Conservation (phyloP, 2,329 filamentous ascomycete species). For the Lomentospora prolificans region DNA sequence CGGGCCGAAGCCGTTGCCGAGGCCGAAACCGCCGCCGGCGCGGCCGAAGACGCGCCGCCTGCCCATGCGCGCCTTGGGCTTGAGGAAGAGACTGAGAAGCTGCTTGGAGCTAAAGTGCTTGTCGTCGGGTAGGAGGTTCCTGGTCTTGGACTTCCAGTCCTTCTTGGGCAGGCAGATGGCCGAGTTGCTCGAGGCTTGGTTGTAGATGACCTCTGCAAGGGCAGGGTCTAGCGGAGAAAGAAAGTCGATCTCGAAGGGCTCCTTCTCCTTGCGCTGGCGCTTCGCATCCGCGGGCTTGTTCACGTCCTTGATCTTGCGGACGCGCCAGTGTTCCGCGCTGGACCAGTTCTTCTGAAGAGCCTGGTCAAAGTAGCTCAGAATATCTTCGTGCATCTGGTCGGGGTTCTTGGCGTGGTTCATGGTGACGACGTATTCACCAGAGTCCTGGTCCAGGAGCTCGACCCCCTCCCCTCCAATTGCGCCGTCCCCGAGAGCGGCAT, state of each 20-base stretch:
- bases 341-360: slow-evolving; percentile 96
- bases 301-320: slow-evolving; percentile 78
- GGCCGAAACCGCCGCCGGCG: slow-evolving; percentile 31
- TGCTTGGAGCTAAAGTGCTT: slow-evolving; percentile 97
- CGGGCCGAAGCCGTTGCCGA: slow-evolving; percentile 26
- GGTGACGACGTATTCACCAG: slow-evolving; percentile 66
- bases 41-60: slow-evolving; percentile 37
- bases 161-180: slow-evolving; percentile 82
- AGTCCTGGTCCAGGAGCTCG: slow-evolving; percentile 47
- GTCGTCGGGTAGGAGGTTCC: slow-evolving; percentile 90
- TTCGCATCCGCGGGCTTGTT: slow-evolving; percentile 44
- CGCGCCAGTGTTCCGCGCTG: slow-evolving; percentile 97
- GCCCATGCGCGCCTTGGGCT: slow-evolving; percentile 80
- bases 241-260: slow-evolving; percentile 93
- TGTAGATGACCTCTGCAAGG: slow-evolving; percentile 69
- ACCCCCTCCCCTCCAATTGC: slow-evolving; percentile 42
- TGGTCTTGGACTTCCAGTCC: slow-evolving; percentile 88
- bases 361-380: slow-evolving; percentile 96
- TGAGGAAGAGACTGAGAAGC: slow-evolving; percentile 81
- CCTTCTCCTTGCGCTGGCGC: slow-evolving; percentile 82
- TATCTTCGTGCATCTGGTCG: slow-evolving; percentile 76
- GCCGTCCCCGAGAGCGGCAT: slow-evolving; percentile 38
- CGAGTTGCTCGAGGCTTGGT: slow-evolving; percentile 67
- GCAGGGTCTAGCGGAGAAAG: slow-evolving; percentile 59
- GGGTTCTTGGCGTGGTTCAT: slow-evolving; percentile 56